Evolutionary conservation across 192 early-diverging fungal species (phyloP).

Genomic region (Umbelopsis ramanniana): DNA sequence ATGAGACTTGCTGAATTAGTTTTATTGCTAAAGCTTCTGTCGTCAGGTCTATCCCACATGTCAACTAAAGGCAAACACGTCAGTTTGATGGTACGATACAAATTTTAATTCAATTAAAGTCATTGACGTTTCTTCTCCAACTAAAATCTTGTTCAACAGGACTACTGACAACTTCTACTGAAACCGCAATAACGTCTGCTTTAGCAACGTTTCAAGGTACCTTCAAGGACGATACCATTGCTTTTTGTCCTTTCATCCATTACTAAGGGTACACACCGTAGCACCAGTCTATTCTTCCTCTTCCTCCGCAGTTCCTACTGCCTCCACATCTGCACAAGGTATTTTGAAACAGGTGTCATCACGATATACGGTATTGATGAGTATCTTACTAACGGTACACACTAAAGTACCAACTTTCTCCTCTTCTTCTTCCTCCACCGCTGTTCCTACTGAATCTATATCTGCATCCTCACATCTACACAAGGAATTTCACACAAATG

Average conservation of each 20-base stretch:
- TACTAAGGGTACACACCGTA: neutral
- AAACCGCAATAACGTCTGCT: neutral
- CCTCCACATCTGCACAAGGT: neutral
- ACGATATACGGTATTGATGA: neutral
- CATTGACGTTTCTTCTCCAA: constrained; percentile 5
- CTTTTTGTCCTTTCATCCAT: neutral
- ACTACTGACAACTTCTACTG: neutral
- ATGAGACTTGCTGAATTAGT: neutral
- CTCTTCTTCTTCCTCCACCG: no score
- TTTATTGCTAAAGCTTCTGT: neutral
- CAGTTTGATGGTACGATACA: neutral
- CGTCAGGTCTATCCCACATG: no score
- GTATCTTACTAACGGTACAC: neutral
- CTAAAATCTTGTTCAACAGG: constrained; percentile 15
- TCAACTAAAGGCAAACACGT: no score
- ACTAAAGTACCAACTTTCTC: neutral
- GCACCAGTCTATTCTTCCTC: neutral
- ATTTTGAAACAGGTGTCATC: neutral
- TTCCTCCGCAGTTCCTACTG: neutral
- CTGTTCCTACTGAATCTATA: no score
- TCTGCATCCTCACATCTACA: no score
- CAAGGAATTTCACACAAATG: constrained; percentile 1
- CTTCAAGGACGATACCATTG: neutral
- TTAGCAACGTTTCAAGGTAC: neutral
- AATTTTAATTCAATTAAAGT: neutral